A percentile compares a stretch with the other conserved stretches of the same genome.
Evolutionary conservation across 106 monocot genomes (phyloP).

Genomic region (Dioscorea dumetorum): DNA sequence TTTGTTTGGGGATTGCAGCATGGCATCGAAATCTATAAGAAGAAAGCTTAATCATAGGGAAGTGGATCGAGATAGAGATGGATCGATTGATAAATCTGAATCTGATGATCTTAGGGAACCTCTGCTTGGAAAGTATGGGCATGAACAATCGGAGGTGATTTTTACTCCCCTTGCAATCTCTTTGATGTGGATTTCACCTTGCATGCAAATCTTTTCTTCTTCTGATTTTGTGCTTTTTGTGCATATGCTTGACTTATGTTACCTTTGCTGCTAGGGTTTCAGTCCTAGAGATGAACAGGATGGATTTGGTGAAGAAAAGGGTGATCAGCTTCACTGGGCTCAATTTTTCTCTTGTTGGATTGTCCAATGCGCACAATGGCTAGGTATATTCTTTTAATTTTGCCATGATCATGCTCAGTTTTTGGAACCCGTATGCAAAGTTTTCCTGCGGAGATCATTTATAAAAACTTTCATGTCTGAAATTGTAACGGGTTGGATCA

Average conservation of each 20-base stretch:
- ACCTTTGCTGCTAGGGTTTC: conserved; percentile 22
- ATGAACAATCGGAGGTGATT: conserved; percentile 38
- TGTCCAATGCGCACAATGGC: conserved; percentile 84
- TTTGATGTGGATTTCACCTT: not conserved
- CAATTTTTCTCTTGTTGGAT: conserved; percentile 65
- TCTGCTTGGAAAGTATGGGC: conserved; percentile 46
- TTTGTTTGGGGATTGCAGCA: not conserved
- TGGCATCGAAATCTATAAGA: conserved; percentile 65
- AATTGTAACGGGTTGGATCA: too few species aligned
- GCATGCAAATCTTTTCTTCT: not conserved
- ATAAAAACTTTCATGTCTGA: not conserved
- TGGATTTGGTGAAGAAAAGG: conserved; percentile 47
- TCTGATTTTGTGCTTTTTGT: not conserved
- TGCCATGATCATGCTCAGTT: not conserved
- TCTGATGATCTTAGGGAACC: conserved; percentile 62
- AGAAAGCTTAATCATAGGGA: conserved; percentile 67
- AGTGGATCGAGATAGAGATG: conserved; percentile 69
- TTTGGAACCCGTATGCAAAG: not conserved
- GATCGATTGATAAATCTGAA: conserved; percentile 26
- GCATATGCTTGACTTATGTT: not conserved
- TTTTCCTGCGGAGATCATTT: not conserved
- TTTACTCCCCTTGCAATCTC: not conserved
- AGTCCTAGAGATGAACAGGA: conserved; percentile 27
- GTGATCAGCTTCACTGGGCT: conserved; percentile 70
- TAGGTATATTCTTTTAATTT: conserved; percentile 43